phyloP scores from a whole-genome alignment of 495 filamentous ascomycete genomes.

The Ramalina intermedia region DNA sequence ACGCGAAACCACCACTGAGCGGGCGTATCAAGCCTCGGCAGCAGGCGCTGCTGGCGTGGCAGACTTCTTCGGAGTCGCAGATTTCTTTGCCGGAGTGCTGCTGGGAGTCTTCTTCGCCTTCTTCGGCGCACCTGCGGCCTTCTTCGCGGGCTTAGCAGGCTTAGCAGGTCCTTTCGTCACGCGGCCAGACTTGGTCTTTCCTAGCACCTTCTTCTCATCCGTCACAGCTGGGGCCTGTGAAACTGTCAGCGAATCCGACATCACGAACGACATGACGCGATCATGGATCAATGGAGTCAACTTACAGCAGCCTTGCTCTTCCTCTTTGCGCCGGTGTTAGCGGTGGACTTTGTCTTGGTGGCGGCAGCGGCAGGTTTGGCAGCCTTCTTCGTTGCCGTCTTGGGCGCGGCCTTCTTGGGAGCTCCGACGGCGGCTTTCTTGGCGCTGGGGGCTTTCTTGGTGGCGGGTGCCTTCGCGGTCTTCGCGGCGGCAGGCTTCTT shows the following conservation, averaged over 20 bases:
- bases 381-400: slow-evolving; percentile 12
- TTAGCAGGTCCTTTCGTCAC: slow-evolving; percentile 65
- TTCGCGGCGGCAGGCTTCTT: slow-evolving; percentile 27
- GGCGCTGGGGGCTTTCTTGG: slow-evolving; percentile 35
- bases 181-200: slow-evolving; percentile 84
- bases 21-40: not conserved
- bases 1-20: too few relatives aligned
- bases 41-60: slow-evolving; percentile 2
- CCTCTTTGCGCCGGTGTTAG: slow-evolving; percentile 19
- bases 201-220: slow-evolving; percentile 57
- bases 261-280: not conserved
- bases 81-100: slow-evolving; percentile 36
- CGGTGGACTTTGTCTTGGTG: slow-evolving; percentile 32
- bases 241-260: not conserved
- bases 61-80: slow-evolving; percentile 14
- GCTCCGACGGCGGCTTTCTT: slow-evolving; percentile 28
- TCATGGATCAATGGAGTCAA: not conserved
- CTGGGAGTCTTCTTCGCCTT: slow-evolving; percentile 35
- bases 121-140: slow-evolving; percentile 42
- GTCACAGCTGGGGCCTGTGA: slow-evolving; percentile 49
- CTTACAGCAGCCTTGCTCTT: slow-evolving; percentile 27
- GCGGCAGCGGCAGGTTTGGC: slow-evolving; percentile 11
- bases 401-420: slow-evolving; percentile 27
- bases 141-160: slow-evolving; percentile 44
- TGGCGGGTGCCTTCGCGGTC: slow-evolving; percentile 35